Evolutionary conservation across 2,329 filamentous ascomycete genomes (phyloP).

Genomic region (Colletotrichum zoysiae): DNA sequence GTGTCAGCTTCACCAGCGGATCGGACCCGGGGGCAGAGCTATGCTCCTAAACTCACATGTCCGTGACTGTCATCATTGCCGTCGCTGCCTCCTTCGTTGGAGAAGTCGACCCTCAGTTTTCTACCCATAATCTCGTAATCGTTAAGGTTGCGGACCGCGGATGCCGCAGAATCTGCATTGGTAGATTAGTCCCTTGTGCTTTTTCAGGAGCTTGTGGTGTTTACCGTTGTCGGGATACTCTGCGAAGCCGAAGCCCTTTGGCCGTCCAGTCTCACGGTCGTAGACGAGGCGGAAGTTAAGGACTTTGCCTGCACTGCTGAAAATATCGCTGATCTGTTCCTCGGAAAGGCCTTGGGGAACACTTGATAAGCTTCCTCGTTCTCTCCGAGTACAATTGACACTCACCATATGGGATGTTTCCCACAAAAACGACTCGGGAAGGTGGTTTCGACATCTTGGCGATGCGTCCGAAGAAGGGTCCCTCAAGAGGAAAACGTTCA

Average conservation of each 20-base stretch:
- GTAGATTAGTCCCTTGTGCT: background rate
- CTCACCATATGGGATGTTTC: conserved; percentile 85
- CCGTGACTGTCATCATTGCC: conserved; percentile 66
- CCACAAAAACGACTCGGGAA: conserved; percentile 85
- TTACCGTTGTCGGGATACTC: conserved; percentile 92
- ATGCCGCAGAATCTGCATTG: conserved; percentile 79
- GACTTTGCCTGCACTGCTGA: conserved; percentile 89
- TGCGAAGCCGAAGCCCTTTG: conserved; percentile 96
- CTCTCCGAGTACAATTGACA: background rate
- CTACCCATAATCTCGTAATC: conserved; percentile 95
- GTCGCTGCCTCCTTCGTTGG: conserved; percentile 85
- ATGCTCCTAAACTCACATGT: conserved; percentile 21
- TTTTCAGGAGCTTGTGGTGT: background rate
- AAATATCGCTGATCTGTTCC: conserved; percentile 95
- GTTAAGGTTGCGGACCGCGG: conserved; percentile 94
- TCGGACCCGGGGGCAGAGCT: too few relatives aligned
- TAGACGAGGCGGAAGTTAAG: conserved; percentile 94
- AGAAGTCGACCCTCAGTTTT: conserved; percentile 95
- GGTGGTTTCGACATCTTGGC: conserved; percentile 79
- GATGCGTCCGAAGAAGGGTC: conserved; percentile 4
- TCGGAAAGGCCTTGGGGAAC: conserved; percentile 85
- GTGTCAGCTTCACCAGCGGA: background rate
- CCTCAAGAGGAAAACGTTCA: background rate
- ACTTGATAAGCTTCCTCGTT: background rate
- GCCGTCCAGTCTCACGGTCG: conserved; percentile 92